Base-by-base conservation (phyloP, 2,329 filamentous ascomycete genomes). In the Berkeleyomyces rouxiae region DNA sequence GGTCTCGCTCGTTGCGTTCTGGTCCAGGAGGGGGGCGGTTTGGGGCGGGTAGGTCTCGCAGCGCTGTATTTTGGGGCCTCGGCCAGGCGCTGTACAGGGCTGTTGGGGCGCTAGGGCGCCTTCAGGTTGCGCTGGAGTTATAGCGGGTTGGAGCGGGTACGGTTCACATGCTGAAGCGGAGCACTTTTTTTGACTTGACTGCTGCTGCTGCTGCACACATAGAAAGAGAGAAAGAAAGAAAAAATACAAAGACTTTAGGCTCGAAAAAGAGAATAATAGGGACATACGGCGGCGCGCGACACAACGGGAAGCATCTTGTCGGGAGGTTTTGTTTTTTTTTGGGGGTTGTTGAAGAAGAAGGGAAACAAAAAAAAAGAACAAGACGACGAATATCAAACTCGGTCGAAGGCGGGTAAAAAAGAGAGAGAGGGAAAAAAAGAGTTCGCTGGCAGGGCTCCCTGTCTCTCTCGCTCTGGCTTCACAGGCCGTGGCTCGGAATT, bases 211-310 rank as follows among this genome's bases (percentile, higher is more conserved):
- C 33, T 9, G 23, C 16, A 51, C 39, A 61, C 61, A 31, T 16
- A 46, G 58, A 59, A 59, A 40, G 36, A 46, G 51, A 13, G 3
- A 37, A 47, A 51, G 6, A 61, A 61, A 51, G 13, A 47, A 37
- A 47, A 40, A 61, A 9, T 7, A 51, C 42, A 33, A 51, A 23
- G 23, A 23, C 23, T 23, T 10, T 5, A 61, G 33, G 33, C 11
- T 7, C 33, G 11, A 7, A 13, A 55, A n/a, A 1, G 7, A 7
- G 51, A 55, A 36, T 7, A 49, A 23, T 7, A 55, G 36, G 36
- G 10, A 65, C 63, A 61, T 65, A 65, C 63, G 47, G 57, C 63
- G 43, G 51, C 63, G 42, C 63, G 61, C 49, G 63, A 65, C 57
- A 65, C 51, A 65, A 57, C 57, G 39, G 55, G 58, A 53, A 65